phyloP scores from a whole-genome alignment of 139 green algal species.

The Nannochloris sp. region DNA sequence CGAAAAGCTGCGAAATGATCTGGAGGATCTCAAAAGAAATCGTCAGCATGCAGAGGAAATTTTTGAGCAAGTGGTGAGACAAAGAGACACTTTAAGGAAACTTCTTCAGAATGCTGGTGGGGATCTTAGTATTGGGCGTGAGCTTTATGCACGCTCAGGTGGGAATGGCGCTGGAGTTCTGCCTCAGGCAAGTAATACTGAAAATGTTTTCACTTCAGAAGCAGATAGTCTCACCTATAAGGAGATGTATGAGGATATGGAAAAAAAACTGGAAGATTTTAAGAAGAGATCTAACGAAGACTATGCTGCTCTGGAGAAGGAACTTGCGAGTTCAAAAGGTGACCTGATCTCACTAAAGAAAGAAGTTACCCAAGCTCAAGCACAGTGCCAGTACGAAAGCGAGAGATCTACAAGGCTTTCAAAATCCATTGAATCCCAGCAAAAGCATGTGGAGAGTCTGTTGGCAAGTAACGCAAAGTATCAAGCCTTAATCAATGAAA shows the following conservation, averaged over 20 bases:
- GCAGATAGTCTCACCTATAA: conserved; percentile 7
- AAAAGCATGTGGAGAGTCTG: conserved; percentile 20
- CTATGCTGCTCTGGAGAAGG: conserved; percentile 14
- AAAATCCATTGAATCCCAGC: conserved; percentile 15
- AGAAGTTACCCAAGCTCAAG: conserved; percentile 18
- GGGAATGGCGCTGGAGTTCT: neutral
- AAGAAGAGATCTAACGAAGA: conserved; percentile 12
- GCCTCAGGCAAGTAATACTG: neutral
- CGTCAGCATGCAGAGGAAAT: conserved; percentile 15
- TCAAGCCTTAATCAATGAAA: conserved; percentile 32
- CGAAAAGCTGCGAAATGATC: conserved; percentile 12
- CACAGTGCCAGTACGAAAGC: conserved; percentile 34
- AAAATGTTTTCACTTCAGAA: neutral
- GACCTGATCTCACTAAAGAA: conserved; percentile 14
- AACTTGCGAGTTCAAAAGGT: conserved; percentile 12
- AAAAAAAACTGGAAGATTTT: conserved; percentile 19
- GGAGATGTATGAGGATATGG: conserved; percentile 17
- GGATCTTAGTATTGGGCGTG: conserved; percentile 12
- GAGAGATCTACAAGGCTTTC: conserved; percentile 18
- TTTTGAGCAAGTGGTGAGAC: conserved; percentile 27
- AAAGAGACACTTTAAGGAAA: conserved; percentile 39
- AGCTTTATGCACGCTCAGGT: conserved; percentile 5
- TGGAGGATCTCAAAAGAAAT: conserved; percentile 17
- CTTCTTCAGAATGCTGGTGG: conserved; percentile 25
- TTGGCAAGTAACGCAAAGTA: conserved; percentile 26